Evolutionary conservation across 2,329 filamentous ascomycete genomes (phyloP).

Genomic region (Colletotrichum tanaceti): DNA sequence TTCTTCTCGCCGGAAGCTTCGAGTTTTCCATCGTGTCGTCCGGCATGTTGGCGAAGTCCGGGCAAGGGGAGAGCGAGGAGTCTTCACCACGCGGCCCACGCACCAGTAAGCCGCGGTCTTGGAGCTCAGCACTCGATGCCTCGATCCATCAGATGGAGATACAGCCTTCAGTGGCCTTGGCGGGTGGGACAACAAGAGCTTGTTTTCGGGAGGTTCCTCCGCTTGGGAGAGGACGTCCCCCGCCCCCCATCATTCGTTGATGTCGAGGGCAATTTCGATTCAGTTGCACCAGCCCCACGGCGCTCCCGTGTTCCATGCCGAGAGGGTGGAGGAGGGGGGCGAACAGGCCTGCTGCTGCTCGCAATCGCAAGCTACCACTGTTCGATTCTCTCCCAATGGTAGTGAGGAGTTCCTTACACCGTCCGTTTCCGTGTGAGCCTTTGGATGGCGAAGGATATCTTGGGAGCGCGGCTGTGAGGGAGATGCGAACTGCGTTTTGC

Average conservation of each 20-base stretch:
- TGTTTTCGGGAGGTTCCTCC: conserved; percentile 11
- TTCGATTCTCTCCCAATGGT: background rate
- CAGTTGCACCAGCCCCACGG: conserved; percentile 32
- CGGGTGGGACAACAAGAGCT: conserved; percentile 25
- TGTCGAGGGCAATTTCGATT: conserved; percentile 17
- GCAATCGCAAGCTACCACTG: background rate
- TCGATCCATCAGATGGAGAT: background rate
- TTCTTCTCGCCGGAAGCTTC: background rate
- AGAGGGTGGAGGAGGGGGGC: too few relatives aligned
- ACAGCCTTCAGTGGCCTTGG: conserved; percentile 15
- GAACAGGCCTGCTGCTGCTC: background rate
- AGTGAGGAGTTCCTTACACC: background rate
- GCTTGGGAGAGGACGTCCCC: background rate
- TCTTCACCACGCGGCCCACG: background rate
- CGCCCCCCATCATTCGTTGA: background rate
- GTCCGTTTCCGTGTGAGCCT: background rate
- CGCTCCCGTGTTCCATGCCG: background rate
- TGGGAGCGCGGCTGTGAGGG: conserved; percentile 15
- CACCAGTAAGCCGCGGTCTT: conserved; percentile 1
- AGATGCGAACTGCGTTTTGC: conserved; percentile 20
- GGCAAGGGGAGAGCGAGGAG: background rate
- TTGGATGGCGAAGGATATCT: background rate
- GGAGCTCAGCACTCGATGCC: conserved; percentile 1
- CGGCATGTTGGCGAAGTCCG: background rate
- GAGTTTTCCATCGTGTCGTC: background rate